A percentile compares a stretch with the other conserved stretches of the same genome.
phyloP scores from a whole-genome alignment of 352 stramenopile species.

The Phytophthora pinifolia region DNA sequence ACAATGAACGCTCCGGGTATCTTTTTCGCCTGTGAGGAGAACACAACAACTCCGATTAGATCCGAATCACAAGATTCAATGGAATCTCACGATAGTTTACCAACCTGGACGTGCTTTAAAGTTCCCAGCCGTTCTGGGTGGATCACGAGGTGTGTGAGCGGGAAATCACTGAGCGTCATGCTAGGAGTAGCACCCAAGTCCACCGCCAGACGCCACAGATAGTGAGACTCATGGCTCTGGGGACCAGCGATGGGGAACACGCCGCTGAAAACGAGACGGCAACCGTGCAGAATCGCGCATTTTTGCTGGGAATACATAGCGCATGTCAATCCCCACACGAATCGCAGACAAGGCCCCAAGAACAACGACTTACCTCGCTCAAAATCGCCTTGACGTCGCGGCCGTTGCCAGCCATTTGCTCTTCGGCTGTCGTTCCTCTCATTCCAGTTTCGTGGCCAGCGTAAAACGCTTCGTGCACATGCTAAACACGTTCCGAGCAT shows the following conservation, averaged over 20 bases:
- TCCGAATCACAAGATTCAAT: neutral
- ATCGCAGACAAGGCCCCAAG: neutral
- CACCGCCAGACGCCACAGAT: conserved; percentile 74
- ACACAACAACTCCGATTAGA: conserved; percentile 7
- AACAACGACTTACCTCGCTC: conserved; percentile 38
- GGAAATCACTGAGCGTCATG: conserved; percentile 71
- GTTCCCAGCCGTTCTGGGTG: conserved; percentile 77
- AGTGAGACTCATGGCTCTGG: conserved; percentile 61
- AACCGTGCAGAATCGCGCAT: conserved; percentile 59
- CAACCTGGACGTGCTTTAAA: conserved; percentile 76
- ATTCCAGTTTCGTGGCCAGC: conserved; percentile 43
- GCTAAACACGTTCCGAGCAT: conserved; percentile 21
- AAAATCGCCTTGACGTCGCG: conserved; percentile 73
- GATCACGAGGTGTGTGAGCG: conserved; percentile 84
- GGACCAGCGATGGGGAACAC: conserved; percentile 67
- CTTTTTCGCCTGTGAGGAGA: conserved; percentile 44
- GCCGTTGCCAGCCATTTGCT: conserved; percentile 70
- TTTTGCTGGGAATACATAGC: conserved; percentile 48
- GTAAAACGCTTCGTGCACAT: conserved; percentile 68
- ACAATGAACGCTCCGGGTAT: conserved; percentile 67
- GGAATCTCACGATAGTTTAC: neutral
- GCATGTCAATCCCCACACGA: neutral
- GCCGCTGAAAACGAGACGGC: conserved; percentile 80
- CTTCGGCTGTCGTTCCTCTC: conserved; percentile 53
- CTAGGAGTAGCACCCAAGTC: conserved; percentile 71